Conservation (phyloP, 2,329 filamentous ascomycete genomes). For the Cordyceps fumosorosea region DNA sequence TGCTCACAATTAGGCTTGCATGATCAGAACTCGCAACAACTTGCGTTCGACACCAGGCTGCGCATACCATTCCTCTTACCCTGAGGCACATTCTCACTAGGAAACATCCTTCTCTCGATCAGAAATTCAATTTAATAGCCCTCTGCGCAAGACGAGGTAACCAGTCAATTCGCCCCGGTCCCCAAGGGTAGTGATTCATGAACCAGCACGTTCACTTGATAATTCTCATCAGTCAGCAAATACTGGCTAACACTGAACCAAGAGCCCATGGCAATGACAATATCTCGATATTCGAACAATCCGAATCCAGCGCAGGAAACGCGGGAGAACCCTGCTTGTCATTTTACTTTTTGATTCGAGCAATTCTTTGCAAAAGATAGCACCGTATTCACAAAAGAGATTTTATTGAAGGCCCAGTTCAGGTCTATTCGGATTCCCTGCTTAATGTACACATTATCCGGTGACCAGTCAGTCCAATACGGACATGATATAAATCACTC, state of each 20-base stretch:
- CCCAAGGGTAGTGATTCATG: no score
- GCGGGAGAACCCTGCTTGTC: background rate
- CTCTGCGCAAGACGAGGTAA: no score
- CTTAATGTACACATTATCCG: conserved; percentile 13
- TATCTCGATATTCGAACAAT: background rate
- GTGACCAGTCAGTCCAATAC: conserved; percentile 1
- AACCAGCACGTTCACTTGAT: no score
- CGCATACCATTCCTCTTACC: background rate
- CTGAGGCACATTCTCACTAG: no score
- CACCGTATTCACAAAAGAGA: background rate
- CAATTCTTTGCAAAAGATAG: background rate
- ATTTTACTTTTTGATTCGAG: background rate
- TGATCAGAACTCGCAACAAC: background rate
- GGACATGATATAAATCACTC: background rate
- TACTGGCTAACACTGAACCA: no score
- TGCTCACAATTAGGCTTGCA: background rate
- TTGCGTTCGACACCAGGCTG: background rate
- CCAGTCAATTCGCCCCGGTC: no score
- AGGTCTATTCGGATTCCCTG: conserved; percentile 8
- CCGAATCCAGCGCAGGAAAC: background rate
- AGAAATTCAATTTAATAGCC: no score
- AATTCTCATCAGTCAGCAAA: no score
- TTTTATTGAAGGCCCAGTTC: background rate
- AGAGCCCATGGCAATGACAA: background rate
- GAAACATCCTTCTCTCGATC: no score